Evolutionary conservation across 768 basidiomycete species (phyloP).

Genomic region (Phanerochaete sordida): DNA sequence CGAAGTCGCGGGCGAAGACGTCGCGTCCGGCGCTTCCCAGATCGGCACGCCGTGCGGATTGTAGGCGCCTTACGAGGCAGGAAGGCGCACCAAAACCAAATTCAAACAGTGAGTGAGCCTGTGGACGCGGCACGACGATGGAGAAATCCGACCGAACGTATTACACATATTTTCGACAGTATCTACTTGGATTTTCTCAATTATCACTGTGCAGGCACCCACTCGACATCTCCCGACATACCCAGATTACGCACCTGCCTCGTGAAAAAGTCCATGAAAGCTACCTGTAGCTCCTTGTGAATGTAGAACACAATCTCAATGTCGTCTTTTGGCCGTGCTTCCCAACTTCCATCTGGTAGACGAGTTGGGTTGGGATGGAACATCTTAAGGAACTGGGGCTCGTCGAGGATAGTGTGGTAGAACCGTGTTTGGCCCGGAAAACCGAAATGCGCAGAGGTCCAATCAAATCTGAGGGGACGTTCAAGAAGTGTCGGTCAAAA

Average conservation of each 20-base stretch:
- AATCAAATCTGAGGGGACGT: constrained; percentile 13
- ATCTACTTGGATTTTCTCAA: too few species aligned
- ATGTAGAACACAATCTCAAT: constrained; percentile 14
- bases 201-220: too few species aligned
- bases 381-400: constrained; percentile 13
- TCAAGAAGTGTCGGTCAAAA: background rate
- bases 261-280: constrained; percentile 1
- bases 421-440: constrained; percentile 12
- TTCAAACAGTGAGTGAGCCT: too few species aligned
- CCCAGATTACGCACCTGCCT: constrained; percentile 3
- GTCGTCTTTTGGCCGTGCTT: background rate
- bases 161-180: too few species aligned
- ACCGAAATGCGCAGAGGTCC: constrained; percentile 17
- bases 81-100: too few species aligned
- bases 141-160: too few species aligned
- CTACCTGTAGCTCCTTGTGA: background rate
- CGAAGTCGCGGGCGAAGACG: too few species aligned
- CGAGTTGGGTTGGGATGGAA: constrained; percentile 13
- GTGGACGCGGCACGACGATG: too few species aligned
- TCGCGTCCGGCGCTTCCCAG: too few species aligned
- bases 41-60: too few species aligned
- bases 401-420: constrained; percentile 10
- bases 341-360: constrained; percentile 8
- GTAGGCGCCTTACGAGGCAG: too few species aligned
- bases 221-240: constrained; percentile 6